Percentiles rank a stretch among this genome's conserved stretches.
Evolutionary conservation across 371 early-diverging fungal genomes (phyloP).

Genomic region (Mucor racemosus): DNA sequence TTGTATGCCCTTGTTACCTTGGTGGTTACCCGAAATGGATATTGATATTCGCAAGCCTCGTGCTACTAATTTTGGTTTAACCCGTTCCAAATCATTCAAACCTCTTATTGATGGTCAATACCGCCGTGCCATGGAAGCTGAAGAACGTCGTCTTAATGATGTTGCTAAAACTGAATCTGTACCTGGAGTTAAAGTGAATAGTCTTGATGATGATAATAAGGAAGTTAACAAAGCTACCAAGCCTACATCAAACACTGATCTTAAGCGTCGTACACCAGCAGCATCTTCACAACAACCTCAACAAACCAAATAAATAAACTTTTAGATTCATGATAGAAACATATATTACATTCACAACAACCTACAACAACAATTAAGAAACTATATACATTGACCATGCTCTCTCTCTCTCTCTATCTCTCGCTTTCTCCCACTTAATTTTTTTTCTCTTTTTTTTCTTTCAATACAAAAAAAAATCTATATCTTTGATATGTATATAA

Average conservation of each 20-base stretch:
- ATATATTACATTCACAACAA: neutral
- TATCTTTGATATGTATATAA: constrained; percentile 8
- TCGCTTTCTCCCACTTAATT: neutral
- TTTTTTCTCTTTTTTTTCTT: neutral
- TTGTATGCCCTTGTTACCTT: constrained; percentile 88
- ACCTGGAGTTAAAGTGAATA: constrained; percentile 16
- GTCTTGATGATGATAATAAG: constrained; percentile 9
- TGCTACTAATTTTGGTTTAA: constrained; percentile 39
- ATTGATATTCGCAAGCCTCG: constrained; percentile 41
- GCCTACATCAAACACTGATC: constrained; percentile 19
- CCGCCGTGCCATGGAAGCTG: constrained; percentile 37
- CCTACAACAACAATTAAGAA: neutral
- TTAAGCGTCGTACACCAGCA: constrained; percentile 23
- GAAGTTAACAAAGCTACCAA: constrained; percentile 11
- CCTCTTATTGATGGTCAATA: constrained; percentile 45
- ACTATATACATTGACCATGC: neutral
- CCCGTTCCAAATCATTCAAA: constrained; percentile 41
- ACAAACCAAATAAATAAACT: constrained; percentile 12
- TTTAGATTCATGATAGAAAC: constrained; percentile 10
- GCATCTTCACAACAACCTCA: neutral
- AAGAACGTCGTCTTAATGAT: constrained; percentile 32
- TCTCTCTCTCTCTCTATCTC: neutral
- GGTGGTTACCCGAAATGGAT: constrained; percentile 76
- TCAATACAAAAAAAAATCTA: neutral
- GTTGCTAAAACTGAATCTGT: constrained; percentile 26